phyloP scores from a whole-genome alignment of 139 green algal species.

The Micromonas commoda region DNA sequence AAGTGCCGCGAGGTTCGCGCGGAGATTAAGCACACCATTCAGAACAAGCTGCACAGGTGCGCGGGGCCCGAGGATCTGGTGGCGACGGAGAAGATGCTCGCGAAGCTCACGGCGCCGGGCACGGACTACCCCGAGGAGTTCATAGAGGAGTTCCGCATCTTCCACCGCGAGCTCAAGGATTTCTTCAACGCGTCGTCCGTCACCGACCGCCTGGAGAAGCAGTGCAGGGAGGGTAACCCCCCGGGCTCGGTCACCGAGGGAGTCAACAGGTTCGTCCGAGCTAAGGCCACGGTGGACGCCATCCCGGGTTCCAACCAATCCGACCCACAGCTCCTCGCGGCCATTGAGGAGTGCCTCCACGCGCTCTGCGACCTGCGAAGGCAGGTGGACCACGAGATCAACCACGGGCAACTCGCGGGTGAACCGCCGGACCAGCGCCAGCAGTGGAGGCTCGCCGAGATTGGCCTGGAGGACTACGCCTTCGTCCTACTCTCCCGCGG shows the following conservation, averaged over 20 bases:
- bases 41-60: slow-evolving; percentile 98
- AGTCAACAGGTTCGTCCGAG: not conserved
- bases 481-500: slow-evolving; percentile 67
- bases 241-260: not conserved
- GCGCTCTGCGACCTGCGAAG: not conserved
- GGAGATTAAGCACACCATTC: slow-evolving; percentile 99
- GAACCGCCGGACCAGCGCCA: slow-evolving; percentile 56
- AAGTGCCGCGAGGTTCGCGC: slow-evolving; percentile 41
- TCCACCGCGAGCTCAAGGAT: slow-evolving; percentile 84
- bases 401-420: not conserved
- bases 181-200: slow-evolving; percentile 92
- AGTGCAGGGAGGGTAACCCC: not conserved
- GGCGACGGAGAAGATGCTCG: slow-evolving; percentile 85
- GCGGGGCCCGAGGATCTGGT: slow-evolving; percentile 93
- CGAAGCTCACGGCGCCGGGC: slow-evolving; percentile 43
- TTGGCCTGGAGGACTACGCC: slow-evolving; percentile 82
- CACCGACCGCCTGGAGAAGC: slow-evolving; percentile 48
- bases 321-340: not conserved
- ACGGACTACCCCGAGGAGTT: slow-evolving; percentile 72
- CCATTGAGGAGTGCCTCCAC: not conserved
- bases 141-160: slow-evolving; percentile 79
- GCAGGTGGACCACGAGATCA: not conserved
- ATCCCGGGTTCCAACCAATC: not conserved
- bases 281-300: not conserved
- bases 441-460: slow-evolving; percentile 79